Conservation (phyloP, 805 yeast species). For the Diddensiella caesifluorescens region DNA sequence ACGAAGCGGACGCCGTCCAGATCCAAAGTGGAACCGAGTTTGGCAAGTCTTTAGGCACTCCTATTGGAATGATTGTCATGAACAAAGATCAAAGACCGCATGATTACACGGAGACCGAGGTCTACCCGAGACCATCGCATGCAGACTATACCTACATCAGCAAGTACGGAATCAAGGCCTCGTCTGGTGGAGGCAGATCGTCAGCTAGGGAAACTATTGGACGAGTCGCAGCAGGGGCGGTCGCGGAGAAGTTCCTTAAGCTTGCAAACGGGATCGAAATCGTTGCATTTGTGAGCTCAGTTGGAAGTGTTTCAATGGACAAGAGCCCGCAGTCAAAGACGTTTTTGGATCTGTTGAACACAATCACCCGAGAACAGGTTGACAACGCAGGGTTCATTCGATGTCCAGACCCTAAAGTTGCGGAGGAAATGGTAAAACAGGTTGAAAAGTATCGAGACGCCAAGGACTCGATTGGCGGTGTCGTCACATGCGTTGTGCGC, state of each 20-base stretch:
- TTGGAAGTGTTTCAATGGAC: conserved; percentile 74
- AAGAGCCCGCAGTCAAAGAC: conserved; percentile 60
- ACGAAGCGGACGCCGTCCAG: conserved; percentile 87
- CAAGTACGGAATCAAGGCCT: conserved; percentile 89
- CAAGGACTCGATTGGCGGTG: conserved; percentile 94
- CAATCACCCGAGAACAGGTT: conserved; percentile 81
- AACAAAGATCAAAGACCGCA: conserved; percentile 97
- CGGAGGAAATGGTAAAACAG: conserved; percentile 75
- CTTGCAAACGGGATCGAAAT: conserved; percentile 82
- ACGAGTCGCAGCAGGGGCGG: conserved; percentile 97
- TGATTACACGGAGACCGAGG: conserved; percentile 91
- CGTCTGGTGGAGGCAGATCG: conserved; percentile 96
- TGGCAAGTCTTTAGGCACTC: conserved; percentile 89
- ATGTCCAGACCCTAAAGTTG: conserved; percentile 75
- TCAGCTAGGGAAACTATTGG: conserved; percentile 98
- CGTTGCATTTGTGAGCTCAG: conserved; percentile 94
- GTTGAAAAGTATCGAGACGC: conserved; percentile 82
- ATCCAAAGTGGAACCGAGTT: conserved; percentile 93
- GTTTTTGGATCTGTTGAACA: conserved; percentile 62
- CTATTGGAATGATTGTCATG: conserved; percentile 86
- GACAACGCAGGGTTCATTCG: conserved; percentile 87
- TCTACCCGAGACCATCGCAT: conserved; percentile 95
- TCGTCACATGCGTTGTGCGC: conserved; percentile 94
- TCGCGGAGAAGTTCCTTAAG: conserved; percentile 85
- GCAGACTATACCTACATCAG: conserved; percentile 91